Evolutionary conservation across 2,329 filamentous ascomycete genomes (phyloP).

Genomic region (Talaromyces piceae): DNA sequence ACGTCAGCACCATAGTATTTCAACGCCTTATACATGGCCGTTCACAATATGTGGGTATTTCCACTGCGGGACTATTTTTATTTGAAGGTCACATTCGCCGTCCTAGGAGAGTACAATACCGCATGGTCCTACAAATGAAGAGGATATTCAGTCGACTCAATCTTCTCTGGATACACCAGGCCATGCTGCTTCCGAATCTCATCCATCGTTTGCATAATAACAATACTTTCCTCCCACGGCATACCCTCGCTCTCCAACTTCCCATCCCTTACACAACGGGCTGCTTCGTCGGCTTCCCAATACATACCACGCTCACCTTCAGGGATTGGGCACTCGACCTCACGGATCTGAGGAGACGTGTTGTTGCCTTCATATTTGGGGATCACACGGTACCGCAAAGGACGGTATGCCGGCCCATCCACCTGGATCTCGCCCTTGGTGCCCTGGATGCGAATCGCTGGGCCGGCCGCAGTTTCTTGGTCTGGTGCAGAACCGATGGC

Average conservation of each 20-base stretch:
- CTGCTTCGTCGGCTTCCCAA: conserved; percentile 78
- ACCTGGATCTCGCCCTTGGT: conserved; percentile 77
- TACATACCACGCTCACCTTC: conserved; percentile 74
- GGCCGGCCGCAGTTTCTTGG: conserved; percentile 50
- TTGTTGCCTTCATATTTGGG: conserved; percentile 40
- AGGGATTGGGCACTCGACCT: conserved; percentile 40
- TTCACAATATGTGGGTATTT: neutral
- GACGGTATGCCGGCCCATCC: conserved; percentile 62
- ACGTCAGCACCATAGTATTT: too few species aligned
- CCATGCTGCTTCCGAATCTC: conserved; percentile 57
- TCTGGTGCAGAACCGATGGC: conserved; percentile 57
- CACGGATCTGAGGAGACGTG: conserved; percentile 23
- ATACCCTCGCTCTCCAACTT: conserved; percentile 65
- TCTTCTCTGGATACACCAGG: conserved; percentile 57
- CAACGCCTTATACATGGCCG: neutral
- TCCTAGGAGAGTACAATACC: too few species aligned
- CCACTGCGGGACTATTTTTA: too few species aligned
- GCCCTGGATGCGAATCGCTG: conserved; percentile 75
- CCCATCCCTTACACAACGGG: conserved; percentile 66
- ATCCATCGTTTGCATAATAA: conserved; percentile 79
- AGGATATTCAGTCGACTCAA: conserved; percentile 54
- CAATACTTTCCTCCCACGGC: conserved; percentile 67
- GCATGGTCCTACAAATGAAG: conserved; percentile 30
- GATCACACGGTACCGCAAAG: conserved; percentile 58
- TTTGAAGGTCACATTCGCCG: too few species aligned